These are phyloP conservation scores for carrot (Daucus carota) DNA, from an alignment of 129 eudicot genomes.

Conservation along the genomic window DH1_v3.0 NC_030385.2:11757501-11758000, in stretches of 20 bases:
- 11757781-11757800: slow-evolving; percentile 78
- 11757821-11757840: slow-evolving; percentile 65
- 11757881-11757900: slow-evolving; percentile 52
- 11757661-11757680: neutral
- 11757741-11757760: slow-evolving; percentile 78
- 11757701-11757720: neutral
- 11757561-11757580: too few relatives aligned
- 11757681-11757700: neutral
- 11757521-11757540: too few relatives aligned
- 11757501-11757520: too few relatives aligned
- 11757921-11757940: slow-evolving; percentile 3
- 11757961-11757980: neutral
- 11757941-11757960: neutral
- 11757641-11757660: neutral
- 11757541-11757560: too few relatives aligned
- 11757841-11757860: slow-evolving; percentile 80
- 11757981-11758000: neutral
- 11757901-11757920: neutral
- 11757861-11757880: slow-evolving; percentile 83
- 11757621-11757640: neutral
- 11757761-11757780: slow-evolving; percentile 91
- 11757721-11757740: neutral
- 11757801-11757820: slow-evolving; percentile 65
- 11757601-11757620: too few relatives aligned
- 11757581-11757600: too few relatives aligned